Base-by-base conservation (phyloP, 768 basidiomycete genomes). In the Sporobolomyces roseus region DNA sequence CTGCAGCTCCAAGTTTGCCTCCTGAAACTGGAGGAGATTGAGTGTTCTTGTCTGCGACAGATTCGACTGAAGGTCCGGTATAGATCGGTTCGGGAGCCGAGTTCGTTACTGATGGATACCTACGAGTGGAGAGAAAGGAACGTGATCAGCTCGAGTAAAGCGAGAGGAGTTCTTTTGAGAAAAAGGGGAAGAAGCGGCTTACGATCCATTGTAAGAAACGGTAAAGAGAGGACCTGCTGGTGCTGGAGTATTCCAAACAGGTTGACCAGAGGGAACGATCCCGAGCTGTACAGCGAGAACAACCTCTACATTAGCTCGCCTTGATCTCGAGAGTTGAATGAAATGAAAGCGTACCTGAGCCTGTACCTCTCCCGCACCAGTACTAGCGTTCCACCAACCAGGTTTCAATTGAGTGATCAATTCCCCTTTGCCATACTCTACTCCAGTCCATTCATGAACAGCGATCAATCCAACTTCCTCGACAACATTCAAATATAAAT, bases 171-270 rank as follows among this genome's bases (percentile, higher is more conserved):
- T n/a, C n/a, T n/a, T n/a, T 41, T 41, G 12, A 7, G 14, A 7
- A 21, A 33, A 29, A 25, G 48, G 43, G 16, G 33, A 25, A 48
- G 27, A 17, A 16, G 38, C 16, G 21, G 45, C 66, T 25, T 29
- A 66, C 71, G 67, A 51, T 4, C 71, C 71, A 38, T 73, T 73
- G 67, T 69, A 73, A 10, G 71, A 4, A 52, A 73, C 65, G 29
- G 71, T 63, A 30, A 73, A 73, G 30, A 61, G 8, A 4, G 71
- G 71, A 5, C 71, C 71, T 5, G 64, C 14, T 0, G 67, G 65
- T 4, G 64, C 71, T 7, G 65, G 58, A 5, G 67, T 73, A 32
- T 73, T 68, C 71, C 71, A 73, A 36, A 65, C 66, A 0, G 67
- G 71, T 36, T 68, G 61, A 8, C 64, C 67, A 3, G 64, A 41